phyloP scores from a whole-genome alignment of 805 yeast species.

The Metschnikowia bowlesiae region DNA sequence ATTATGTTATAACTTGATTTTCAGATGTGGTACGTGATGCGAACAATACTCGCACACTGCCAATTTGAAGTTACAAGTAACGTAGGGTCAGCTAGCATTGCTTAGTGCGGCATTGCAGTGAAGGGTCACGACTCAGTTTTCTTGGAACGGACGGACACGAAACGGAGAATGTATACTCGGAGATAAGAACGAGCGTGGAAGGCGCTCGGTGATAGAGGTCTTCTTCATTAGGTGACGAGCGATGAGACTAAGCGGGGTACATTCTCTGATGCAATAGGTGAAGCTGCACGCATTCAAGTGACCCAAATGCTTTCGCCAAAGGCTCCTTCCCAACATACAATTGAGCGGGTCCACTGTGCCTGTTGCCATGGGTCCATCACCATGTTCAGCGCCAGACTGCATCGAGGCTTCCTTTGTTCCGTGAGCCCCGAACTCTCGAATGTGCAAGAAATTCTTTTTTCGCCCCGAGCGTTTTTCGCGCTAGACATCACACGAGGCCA shows the following conservation, averaged over 20 bases:
- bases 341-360: not conserved
- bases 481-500: slow-evolving; percentile 2
- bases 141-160: not conserved
- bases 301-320: not conserved
- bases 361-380: not conserved
- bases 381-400: not conserved
- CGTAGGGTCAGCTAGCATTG: not conserved
- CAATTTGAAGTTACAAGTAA: not conserved
- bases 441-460: not conserved
- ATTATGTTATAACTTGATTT: not conserved
- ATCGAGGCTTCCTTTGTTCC: not conserved
- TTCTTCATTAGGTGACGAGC: not conserved
- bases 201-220: not conserved
- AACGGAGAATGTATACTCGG: not conserved
- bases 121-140: no score
- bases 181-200: not conserved
- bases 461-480: not conserved
- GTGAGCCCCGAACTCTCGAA: slow-evolving; percentile 1
- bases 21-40: not conserved
- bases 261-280: not conserved
- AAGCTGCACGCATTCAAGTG: not conserved
- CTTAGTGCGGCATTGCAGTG: not conserved
- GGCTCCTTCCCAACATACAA: not conserved
- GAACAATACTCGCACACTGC: slow-evolving; percentile 1
- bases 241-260: not conserved